phyloP scores from a whole-genome alignment of 257 asterid genomes.

The Paraleonurus japonicus region DNA sequence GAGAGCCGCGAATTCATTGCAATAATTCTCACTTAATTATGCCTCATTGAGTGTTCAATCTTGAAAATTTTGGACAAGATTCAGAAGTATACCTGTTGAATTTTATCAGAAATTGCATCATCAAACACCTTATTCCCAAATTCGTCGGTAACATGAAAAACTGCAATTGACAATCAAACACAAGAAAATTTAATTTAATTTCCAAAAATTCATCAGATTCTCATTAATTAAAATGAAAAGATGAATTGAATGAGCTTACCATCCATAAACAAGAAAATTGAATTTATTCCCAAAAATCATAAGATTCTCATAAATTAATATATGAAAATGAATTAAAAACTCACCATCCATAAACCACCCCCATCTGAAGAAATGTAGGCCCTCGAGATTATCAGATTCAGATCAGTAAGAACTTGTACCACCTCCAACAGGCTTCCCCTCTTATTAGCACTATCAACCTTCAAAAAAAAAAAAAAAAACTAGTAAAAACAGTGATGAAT shows the following conservation, averaged over 20 bases:
- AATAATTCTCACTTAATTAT: background rate
- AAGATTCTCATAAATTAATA: background rate
- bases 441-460: constrained; percentile 92
- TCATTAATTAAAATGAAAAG: background rate
- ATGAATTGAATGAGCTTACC: constrained; percentile 36
- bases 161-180: constrained; percentile 40
- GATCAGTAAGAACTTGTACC: constrained; percentile 84
- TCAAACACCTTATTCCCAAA: constrained; percentile 66
- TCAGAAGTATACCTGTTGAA: constrained; percentile 59
- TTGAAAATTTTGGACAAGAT: background rate
- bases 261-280: constrained; percentile 61
- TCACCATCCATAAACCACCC: constrained; percentile 96
- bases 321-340: background rate
- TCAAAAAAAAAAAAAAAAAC: constrained; percentile 23
- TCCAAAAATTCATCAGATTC: background rate
- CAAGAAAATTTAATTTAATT: constrained; percentile 10
- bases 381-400: constrained; percentile 64
- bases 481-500: constrained; percentile 1
- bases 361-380: constrained; percentile 98
- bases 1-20: background rate
- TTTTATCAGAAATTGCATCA: constrained; percentile 54
- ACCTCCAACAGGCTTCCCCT: constrained; percentile 87
- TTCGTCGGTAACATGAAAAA: constrained; percentile 85
- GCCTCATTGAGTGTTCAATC: background rate
- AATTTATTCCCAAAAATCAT: constrained; percentile 1